These are phyloP conservation scores for Botrytis porri DNA, from an alignment of 2,329 filamentous ascomycete species.

Conservation along the genomic window DNA sequence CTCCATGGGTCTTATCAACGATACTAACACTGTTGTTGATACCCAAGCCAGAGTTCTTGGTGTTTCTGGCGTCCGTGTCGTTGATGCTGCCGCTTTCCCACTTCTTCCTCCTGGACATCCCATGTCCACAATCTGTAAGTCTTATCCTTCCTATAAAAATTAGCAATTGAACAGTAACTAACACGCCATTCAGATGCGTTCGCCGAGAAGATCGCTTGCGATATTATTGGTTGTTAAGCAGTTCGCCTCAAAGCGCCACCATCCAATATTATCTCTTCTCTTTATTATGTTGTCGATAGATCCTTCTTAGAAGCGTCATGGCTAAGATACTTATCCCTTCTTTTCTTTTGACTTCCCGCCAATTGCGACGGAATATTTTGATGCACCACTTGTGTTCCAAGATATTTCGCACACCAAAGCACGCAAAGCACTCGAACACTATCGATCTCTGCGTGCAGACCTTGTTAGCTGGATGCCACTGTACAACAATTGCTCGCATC, in stretches of 20 bases:
- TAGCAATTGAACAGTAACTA: not conserved
- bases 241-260: not conserved
- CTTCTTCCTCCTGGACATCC: constrained; percentile 43
- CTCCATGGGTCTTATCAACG: constrained; percentile 51
- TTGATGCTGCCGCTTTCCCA: constrained; percentile 31
- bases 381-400: constrained; percentile 9
- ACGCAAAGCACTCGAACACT: not conserved
- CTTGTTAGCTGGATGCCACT: not conserved
- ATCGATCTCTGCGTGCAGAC: not conserved
- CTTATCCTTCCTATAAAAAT: not conserved
- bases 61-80: constrained; percentile 28
- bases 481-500: constrained; percentile 1
- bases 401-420: not conserved
- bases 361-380: not conserved
- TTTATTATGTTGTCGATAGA: not conserved
- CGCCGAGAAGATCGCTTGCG: constrained; percentile 43
- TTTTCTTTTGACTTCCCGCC: not conserved
- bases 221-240: constrained; percentile 15
- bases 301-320: not conserved
- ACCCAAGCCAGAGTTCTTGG: constrained; percentile 29
- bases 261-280: not conserved
- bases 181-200: constrained; percentile 38
- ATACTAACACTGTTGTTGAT: constrained; percentile 38
- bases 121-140: constrained; percentile 42
- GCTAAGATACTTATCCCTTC: not conserved